These are phyloP conservation scores for Zymoseptoria brevis DNA, from an alignment of 2,329 filamentous ascomycete genomes.

Conservation along the genomic window DNA sequence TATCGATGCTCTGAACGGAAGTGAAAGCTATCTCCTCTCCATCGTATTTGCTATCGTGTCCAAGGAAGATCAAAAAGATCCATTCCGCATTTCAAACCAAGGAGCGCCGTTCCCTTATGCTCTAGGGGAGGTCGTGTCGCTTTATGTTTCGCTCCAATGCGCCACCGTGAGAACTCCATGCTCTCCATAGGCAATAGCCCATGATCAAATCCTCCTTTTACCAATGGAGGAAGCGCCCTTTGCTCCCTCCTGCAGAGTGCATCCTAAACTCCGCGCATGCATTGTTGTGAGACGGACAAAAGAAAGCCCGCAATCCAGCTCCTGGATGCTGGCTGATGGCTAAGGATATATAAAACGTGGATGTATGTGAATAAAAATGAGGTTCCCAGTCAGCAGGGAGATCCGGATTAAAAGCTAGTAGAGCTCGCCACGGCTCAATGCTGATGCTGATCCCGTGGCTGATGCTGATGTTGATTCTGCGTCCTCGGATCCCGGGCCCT, in stretches of 20 bases:
- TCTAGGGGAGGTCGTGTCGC: neutral
- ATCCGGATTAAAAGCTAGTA: conserved; percentile 1
- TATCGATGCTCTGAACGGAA: neutral
- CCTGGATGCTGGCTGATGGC: neutral
- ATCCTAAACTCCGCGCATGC: neutral
- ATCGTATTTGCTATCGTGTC: neutral
- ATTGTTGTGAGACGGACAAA: neutral
- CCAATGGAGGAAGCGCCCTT: neutral
- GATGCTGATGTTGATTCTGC: conserved; percentile 33
- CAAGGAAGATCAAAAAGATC: neutral
- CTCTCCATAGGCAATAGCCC: neutral
- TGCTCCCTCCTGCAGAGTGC: neutral
- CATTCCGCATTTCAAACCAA: neutral
- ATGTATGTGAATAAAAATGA: neutral
- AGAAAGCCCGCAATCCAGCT: neutral
- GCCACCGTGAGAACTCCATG: neutral
- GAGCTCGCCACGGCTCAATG: conserved; percentile 6
- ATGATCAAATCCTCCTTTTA: neutral
- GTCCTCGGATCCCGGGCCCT: conserved; percentile 19
- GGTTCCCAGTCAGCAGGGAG: neutral
- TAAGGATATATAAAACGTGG: neutral
- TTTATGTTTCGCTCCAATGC: neutral
- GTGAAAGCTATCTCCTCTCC: neutral
- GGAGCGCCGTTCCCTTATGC: neutral
- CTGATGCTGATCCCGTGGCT: conserved; percentile 14